Base-by-base conservation (phyloP, 1,284 basidiomycete species). In the Ceratobasidium sp. region DNA sequence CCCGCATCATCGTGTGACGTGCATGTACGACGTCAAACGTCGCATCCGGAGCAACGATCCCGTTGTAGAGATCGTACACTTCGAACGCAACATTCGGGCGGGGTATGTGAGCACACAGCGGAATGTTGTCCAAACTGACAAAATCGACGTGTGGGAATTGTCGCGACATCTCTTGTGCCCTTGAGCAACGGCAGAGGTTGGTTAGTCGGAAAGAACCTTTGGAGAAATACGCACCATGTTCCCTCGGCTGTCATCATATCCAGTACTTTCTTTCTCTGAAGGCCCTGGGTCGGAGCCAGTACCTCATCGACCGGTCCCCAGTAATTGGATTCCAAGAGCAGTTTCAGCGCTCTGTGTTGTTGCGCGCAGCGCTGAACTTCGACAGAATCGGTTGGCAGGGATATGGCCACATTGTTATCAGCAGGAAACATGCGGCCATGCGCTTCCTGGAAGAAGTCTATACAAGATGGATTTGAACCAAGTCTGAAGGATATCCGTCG, bases 31-130 rank as follows among this genome's bases (percentile, higher is more conserved):
- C 64, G 37, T 68, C 64, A 39, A 68, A 64, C 9, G 49, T 49
- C 19, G 11, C 34, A 22, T 66, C 49, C 9, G 48, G 34, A 9
- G 34, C 46, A 9, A 22, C 27, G 16, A 65, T 39, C 14, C 64
- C 64, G n/a, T 51, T 54, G n/a, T 51, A 53, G 27, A 66, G 34
- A 48, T 66, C 64, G 24, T 66, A 66, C 31, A 66, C 64, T 22
- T 66, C 64, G 19, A 66, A 66, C 13, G n/a, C 31, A 27, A 66
- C 31, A 49, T 66, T 66, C 22, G 64, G 31, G 8, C 48, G 46
- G 14, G 64, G 64, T 3, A 54, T 19, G 41, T 66, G 49, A 29
- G 64, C 2, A 27, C 34, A 31, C 8, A 66, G 31, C 3, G 64
- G 64, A 53, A 49, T 16, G 22, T 49, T 66, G 31, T 66, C 64